phyloP scores from a whole-genome alignment of 768 basidiomycete genomes.

The Phylloporus arenicola region DNA sequence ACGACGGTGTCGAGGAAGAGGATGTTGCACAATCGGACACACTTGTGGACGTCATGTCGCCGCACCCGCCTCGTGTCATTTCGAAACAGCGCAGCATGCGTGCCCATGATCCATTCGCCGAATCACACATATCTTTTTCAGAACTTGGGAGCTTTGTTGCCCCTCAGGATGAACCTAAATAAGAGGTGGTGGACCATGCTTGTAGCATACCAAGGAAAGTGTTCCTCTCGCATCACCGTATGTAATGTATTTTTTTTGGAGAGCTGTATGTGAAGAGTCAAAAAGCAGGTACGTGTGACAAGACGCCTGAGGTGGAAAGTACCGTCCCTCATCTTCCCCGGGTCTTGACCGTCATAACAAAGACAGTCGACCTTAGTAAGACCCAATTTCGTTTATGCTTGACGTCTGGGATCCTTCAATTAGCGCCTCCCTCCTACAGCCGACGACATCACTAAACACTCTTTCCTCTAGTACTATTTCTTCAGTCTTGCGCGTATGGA shows the following conservation, averaged over 20 bases:
- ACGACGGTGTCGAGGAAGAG: neutral
- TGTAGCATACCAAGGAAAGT: neutral
- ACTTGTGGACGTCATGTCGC: constrained; percentile 18
- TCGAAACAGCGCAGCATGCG: constrained; percentile 17
- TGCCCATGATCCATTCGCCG: constrained; percentile 21
- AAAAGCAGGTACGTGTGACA: neutral
- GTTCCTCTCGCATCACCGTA: neutral
- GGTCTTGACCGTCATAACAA: too few relatives aligned
- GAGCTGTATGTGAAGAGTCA: neutral
- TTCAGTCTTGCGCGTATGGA: too few relatives aligned
- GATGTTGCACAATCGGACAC: constrained; percentile 6
- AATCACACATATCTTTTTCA: constrained; percentile 23
- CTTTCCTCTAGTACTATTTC: too few relatives aligned
- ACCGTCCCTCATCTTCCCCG: too few relatives aligned
- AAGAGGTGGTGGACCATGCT: neutral
- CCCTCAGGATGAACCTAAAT: constrained; percentile 1
- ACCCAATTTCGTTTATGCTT: too few relatives aligned
- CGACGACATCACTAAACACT: too few relatives aligned
- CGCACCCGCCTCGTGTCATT: constrained; percentile 5
- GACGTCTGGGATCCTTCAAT: too few relatives aligned
- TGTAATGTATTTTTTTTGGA: neutral
- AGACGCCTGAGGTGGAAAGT: too few relatives aligned
- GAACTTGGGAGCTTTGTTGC: constrained; percentile 24
- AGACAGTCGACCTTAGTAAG: too few relatives aligned
- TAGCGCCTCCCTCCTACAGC: too few relatives aligned